Evolutionary conservation across 2,329 filamentous ascomycete species (phyloP), one percentile per base, ranked within the genome.

Genomic region (Paecilomyces fulvus): DNA sequence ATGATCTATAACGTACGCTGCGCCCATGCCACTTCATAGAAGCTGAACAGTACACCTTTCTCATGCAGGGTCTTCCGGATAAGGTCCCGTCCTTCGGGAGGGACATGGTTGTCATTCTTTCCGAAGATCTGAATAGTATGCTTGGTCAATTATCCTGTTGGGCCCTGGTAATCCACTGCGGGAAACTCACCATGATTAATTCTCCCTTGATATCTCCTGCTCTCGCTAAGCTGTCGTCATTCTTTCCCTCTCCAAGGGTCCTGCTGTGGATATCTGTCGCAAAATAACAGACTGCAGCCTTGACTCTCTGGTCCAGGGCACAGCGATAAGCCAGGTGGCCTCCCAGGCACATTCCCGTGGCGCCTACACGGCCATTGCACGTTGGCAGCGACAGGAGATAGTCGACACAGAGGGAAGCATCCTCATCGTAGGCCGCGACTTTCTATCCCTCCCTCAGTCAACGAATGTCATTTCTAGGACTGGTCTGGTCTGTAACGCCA

Each of bases 271-370:
- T 85, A 75, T 96, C 92, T 6, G 92, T 96, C 8, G 90, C 90
- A 73, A 96, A 96, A 77, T 91, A 97, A 70, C 90, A 87, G 30
- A 95, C 87, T 37, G 85, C 85, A 30, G 90, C 89, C 43, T 81
- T 80, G 57, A 96, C 83, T 56, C 92, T 82, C 21, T 82, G 79
- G 71, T 96, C 90, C 52, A 96, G 80, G 65, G 85, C 84, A 64
- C 81, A 83, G 48, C 85, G 79, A 69, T 84, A 87, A 73, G 88
- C 89, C 17, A 96, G 82, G 69, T 96, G 92, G 1, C 92, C 92
- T 54, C 92, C 92, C 1, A 96, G 83, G 72, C 92, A 96, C 92
- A 96, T 96, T 59, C 90, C 90, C 11, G 88, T 91, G 3, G 86
- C 79, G 50, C 89, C 89, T 63, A 96, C 83, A 33, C 83, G 81